Evolutionary conservation across 257 asterid genomes (phyloP).

Genomic region (Solanum appendiculatum): DNA sequence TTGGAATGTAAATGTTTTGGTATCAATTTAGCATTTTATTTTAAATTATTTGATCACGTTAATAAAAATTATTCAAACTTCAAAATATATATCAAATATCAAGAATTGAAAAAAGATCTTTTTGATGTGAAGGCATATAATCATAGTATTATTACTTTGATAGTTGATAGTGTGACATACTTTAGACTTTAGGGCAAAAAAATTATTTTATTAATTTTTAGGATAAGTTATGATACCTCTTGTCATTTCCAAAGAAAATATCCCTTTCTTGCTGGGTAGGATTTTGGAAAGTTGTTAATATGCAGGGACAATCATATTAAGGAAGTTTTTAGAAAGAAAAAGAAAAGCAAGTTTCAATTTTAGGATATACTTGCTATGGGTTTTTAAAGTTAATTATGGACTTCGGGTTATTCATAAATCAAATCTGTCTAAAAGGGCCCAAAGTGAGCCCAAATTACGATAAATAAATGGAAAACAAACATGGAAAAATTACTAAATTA

Average conservation of each 20-base stretch:
- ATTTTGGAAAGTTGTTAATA: background rate
- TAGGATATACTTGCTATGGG: background rate
- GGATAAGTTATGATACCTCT: background rate
- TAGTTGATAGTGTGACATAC: background rate
- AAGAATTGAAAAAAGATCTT: background rate
- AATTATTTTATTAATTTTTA: too few relatives aligned
- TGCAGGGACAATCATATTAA: background rate
- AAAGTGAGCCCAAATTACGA: too few relatives aligned
- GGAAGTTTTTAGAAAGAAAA: background rate
- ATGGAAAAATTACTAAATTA: too few relatives aligned
- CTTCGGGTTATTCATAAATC: too few relatives aligned
- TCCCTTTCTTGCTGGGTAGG: background rate
- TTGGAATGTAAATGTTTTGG: too few relatives aligned
- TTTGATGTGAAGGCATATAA: background rate
- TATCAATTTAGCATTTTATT: too few relatives aligned
- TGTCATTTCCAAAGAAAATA: background rate
- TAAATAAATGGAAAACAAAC: too few relatives aligned
- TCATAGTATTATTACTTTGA: background rate
- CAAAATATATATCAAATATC: too few relatives aligned
- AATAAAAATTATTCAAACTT: background rate
- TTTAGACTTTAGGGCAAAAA: background rate
- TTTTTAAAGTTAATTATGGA: too few relatives aligned
- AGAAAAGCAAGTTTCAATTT: background rate
- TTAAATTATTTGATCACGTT: too few relatives aligned
- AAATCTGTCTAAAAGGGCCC: too few relatives aligned